Conservation (phyloP, 805 yeast species). For the Metschnikowia peoriensis region DNA sequence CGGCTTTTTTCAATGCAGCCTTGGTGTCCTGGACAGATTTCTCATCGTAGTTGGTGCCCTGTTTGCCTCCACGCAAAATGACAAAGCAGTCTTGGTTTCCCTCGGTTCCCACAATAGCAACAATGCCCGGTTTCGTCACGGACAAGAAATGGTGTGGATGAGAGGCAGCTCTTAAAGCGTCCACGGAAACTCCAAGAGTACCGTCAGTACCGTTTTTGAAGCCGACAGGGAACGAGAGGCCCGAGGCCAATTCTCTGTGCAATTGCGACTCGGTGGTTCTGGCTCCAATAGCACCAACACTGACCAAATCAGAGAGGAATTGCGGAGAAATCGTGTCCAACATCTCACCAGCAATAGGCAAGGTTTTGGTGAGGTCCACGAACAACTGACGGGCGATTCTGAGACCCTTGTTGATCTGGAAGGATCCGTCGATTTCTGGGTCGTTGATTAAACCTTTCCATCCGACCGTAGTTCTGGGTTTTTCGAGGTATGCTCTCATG, state of each 20-base stretch:
- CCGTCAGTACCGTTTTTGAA: conserved; percentile 99
- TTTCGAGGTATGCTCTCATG: conserved; percentile 97
- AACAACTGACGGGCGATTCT: conserved; percentile 83
- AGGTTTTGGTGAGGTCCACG: conserved; percentile 67
- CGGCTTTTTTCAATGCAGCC: conserved; percentile 49
- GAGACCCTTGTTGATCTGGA: conserved; percentile 93
- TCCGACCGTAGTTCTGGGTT: conserved; percentile 98
- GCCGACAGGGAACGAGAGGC: conserved; percentile 97
- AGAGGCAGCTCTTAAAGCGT: conserved; percentile 90
- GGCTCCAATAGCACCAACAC: conserved; percentile 98
- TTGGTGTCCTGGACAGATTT: conserved; percentile 75
- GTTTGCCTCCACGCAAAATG: conserved; percentile 93
- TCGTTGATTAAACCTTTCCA: conserved; percentile 98
- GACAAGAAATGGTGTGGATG: conserved; percentile 95
- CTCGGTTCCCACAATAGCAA: conserved; percentile 93
- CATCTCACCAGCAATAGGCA: conserved; percentile 98
- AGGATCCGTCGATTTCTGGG: conserved; percentile 90
- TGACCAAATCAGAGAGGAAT: conserved; percentile 83
- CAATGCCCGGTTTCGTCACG: conserved; percentile 95
- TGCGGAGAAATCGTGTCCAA: conserved; percentile 97
- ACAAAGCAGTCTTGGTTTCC: conserved; percentile 95
- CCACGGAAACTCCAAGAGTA: conserved; percentile 85
- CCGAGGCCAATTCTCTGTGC: conserved; percentile 96
- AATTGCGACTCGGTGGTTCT: conserved; percentile 98
- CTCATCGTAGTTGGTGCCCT: conserved; percentile 89